Evolutionary conservation across 495 filamentous ascomycete species (phyloP).

Genomic region (Tuber umbilicatum): DNA sequence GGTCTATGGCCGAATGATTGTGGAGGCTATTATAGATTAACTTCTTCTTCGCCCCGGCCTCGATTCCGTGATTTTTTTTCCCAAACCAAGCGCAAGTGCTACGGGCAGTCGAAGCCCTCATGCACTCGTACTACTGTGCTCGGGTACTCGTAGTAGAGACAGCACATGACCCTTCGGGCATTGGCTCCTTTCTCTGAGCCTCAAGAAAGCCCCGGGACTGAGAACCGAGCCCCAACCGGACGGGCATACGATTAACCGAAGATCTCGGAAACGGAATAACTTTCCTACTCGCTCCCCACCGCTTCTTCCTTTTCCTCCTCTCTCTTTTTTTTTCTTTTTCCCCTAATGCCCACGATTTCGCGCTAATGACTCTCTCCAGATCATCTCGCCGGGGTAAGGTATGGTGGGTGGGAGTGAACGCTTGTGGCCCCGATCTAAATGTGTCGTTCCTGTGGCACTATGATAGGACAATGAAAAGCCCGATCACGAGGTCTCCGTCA

Average conservation of each 20-base stretch:
- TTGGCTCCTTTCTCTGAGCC: background rate
- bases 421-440: background rate
- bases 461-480: background rate
- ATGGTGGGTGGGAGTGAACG: background rate
- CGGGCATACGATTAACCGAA: background rate
- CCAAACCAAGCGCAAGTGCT: background rate
- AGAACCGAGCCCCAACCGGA: background rate
- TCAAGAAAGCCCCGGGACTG: background rate
- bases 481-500: background rate
- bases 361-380: background rate
- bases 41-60: background rate
- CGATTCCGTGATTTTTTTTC: background rate
- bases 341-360: background rate
- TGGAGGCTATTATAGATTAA: background rate
- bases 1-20: background rate
- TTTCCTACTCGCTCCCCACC: background rate
- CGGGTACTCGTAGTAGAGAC: background rate
- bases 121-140: background rate
- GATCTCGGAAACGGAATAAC: slow-evolving; percentile 1
- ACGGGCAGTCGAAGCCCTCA: background rate
- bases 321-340: background rate
- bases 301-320: background rate
- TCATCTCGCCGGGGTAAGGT: background rate
- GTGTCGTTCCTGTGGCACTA: background rate
- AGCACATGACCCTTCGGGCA: background rate